A percentile compares a stretch with the other conserved stretches of the same genome.
These are phyloP conservation scores for Coemansia sp. DNA, from an alignment of 192 early-diverging fungal genomes.

Conservation along the genomic window DNA sequence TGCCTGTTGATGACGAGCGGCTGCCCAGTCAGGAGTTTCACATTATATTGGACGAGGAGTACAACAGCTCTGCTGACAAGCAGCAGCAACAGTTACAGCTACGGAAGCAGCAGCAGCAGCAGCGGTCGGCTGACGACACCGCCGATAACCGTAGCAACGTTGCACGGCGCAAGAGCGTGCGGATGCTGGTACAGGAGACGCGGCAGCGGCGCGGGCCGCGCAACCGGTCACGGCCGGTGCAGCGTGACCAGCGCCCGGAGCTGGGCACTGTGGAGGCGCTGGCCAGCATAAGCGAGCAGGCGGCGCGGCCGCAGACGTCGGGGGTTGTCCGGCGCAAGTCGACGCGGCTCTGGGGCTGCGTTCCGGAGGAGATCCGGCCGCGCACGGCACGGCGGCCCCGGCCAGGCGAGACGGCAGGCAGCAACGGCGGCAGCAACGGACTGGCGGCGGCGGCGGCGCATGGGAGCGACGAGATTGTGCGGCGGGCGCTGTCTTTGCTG, in stretches of 20 bases:
- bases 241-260: constrained; percentile 6
- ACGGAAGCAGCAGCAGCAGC: constrained; percentile 9
- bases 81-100: constrained; percentile 4
- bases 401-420: not conserved
- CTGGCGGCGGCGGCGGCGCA: not conserved
- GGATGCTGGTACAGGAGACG: constrained; percentile 52
- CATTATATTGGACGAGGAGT: constrained; percentile 34
- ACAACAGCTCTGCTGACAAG: not conserved
- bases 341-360: constrained; percentile 52
- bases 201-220: constrained; percentile 14
- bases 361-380: constrained; percentile 49
- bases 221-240: not conserved
- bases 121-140: not conserved
- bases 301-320: constrained; percentile 1
- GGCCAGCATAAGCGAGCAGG: not conserved
- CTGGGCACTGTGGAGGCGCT: not conserved
- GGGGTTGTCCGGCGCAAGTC: constrained; percentile 52
- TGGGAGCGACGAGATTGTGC: constrained; percentile 36
- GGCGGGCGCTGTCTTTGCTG: constrained; percentile 46
- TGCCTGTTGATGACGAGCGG: constrained; percentile 23
- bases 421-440: not conserved
- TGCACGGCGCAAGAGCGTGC: constrained; percentile 51
- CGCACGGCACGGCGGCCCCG: not conserved
- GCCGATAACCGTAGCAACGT: not conserved
- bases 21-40: constrained; percentile 33